Base-by-base conservation (phyloP, 2,329 filamentous ascomycete genomes). In the Tricladium varicosporioides region DNA sequence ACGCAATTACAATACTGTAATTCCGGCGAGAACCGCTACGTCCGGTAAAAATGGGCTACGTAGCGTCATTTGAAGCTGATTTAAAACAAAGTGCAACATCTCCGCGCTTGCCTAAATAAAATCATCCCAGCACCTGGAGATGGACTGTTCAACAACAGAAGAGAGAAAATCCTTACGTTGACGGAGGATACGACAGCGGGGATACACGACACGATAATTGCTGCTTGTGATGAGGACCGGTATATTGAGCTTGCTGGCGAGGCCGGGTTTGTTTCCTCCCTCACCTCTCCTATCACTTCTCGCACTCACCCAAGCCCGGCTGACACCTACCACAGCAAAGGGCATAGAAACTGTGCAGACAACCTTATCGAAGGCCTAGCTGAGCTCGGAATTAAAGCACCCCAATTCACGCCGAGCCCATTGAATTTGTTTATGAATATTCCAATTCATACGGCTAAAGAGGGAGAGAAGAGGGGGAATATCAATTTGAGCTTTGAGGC, bases 201-300 rank as follows among this genome's bases (percentile, higher is more conserved):
- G 0, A 50, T 59, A 15, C 64, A 66, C 42, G 64, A 66, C 51
- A 66, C 61, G 15, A 27, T 65, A 31, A 63, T 66, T 45, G 60
- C 64, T 3, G 64, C 64, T 1, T 66, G 63, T 53, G 62, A 66
- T 54, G 46, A 46, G 32, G 53, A 55, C 22, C 47, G 64, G 7
- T 66, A 66, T 54, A 46, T 53, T 22, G 63, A 66, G 53, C 49
- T 65, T 9, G 62, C 60, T 33, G 47, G 47, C 5, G 47, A 49
- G 10, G 47, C 14, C 5, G 47, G 47, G 47, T 27, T 27, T 7
- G 22, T 27, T 7, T 7, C 22, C 22, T 27, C 22, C 22, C 22
- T 27, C 22, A 27, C 7, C 22, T 7, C 22, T 27, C 22, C 7
- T 7, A 27, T 27, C 7, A 4, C 22, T 7, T 27, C 22, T 27